Percentiles rank a stretch among this genome's conserved stretches.
Conservation (phyloP, 2,329 filamentous ascomycete species). For the Rhinocladiella similis region DNA sequence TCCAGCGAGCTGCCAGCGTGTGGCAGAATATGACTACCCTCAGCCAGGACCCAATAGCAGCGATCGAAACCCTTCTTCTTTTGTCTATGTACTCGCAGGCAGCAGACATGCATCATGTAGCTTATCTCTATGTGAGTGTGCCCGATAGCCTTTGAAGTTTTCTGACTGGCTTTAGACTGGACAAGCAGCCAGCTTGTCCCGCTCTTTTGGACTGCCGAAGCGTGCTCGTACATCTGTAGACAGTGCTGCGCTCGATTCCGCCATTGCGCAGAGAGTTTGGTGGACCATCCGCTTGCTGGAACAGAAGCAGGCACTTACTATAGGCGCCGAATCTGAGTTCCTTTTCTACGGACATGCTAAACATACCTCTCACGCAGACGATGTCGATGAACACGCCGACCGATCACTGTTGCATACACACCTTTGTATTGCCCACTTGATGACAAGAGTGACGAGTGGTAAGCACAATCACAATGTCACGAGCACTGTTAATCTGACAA, state of each 20-base stretch:
- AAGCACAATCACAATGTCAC: too few relatives aligned
- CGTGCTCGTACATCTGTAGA: background rate
- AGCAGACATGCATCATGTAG: slow-evolving; percentile 12
- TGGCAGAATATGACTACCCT: background rate
- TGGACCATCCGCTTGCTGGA: background rate
- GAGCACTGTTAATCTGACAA: too few relatives aligned
- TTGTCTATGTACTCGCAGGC: slow-evolving; percentile 12
- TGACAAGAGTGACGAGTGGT: too few relatives aligned
- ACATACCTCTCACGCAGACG: background rate
- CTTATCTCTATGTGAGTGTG: slow-evolving; percentile 14
- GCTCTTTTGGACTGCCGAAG: background rate
- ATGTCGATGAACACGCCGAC: too few relatives aligned
- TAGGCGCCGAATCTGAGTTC: background rate
- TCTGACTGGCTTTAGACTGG: slow-evolving; percentile 7
- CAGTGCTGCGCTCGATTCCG: background rate
- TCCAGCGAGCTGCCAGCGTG: too few relatives aligned
- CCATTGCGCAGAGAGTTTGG: background rate
- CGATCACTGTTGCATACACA: too few relatives aligned
- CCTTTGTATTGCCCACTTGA: too few relatives aligned
- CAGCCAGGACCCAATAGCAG: background rate
- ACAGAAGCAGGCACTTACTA: background rate
- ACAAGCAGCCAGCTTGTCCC: background rate
- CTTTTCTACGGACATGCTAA: background rate
- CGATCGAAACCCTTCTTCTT: slow-evolving; percentile 3
- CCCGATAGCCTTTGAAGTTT: background rate